A percentile compares a stretch with the other conserved stretches of the same genome.
These are phyloP conservation scores for Halteria grandinella DNA, from an alignment of 73 alveolate genomes.

Conservation along the genomic window DNA sequence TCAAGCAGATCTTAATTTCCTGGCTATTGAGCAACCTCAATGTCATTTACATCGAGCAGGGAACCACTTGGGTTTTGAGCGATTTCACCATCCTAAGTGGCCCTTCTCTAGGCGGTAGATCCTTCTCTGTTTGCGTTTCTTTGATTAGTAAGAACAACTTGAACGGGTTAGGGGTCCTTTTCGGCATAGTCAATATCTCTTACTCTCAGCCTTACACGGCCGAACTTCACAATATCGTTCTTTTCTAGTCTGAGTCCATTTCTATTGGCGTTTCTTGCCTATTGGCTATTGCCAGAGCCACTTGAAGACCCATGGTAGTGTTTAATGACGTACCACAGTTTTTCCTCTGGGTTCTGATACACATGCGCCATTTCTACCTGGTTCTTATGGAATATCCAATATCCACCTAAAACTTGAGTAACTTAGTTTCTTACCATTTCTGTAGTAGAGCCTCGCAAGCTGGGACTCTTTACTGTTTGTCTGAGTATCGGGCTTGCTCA, in stretches of 20 bases:
- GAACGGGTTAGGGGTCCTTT: too few relatives aligned
- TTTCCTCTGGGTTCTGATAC: constrained; percentile 56
- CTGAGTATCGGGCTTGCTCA: background rate
- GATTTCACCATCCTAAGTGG: constrained; percentile 30
- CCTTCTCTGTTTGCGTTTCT: too few relatives aligned
- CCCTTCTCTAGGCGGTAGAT: constrained; percentile 13
- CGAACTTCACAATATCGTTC: constrained; percentile 69
- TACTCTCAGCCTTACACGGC: constrained; percentile 70
- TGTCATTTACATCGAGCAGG: constrained; percentile 17
- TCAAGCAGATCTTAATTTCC: constrained; percentile 1
- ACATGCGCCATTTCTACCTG: constrained; percentile 25
- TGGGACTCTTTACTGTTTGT: background rate
- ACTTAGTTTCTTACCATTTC: constrained; percentile 27
- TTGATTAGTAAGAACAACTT: too few relatives aligned
- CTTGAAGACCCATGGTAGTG: constrained; percentile 9
- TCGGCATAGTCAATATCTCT: constrained; percentile 65
- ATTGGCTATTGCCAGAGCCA: too few relatives aligned
- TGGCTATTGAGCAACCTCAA: background rate
- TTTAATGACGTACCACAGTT: constrained; percentile 58
- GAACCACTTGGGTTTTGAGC: background rate
- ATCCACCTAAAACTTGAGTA: constrained; percentile 15
- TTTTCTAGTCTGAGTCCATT: constrained; percentile 59
- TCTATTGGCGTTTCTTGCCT: background rate
- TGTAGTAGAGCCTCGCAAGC: constrained; percentile 10
- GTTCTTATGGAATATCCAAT: constrained; percentile 62